Evolutionary conservation across 108 stramenopile genomes (phyloP).

Genomic region (Stephanodiscus triporus): DNA sequence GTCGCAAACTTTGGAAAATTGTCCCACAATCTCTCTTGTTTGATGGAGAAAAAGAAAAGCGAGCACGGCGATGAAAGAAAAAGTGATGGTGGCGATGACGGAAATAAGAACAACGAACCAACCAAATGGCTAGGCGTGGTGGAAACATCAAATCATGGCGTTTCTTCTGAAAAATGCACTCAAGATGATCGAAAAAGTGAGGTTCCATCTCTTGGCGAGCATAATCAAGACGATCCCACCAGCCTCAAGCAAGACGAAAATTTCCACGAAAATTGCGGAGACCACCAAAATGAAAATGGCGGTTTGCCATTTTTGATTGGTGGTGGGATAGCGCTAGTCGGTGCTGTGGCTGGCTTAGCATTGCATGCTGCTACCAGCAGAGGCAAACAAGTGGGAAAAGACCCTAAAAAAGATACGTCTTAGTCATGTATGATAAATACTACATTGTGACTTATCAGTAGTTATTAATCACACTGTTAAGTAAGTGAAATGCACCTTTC

Average conservation of each 20-base stretch:
- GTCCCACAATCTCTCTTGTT: constrained; percentile 24
- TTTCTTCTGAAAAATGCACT: no score
- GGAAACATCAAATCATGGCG: neutral
- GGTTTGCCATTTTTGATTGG: constrained; percentile 24
- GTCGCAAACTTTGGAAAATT: constrained; percentile 27
- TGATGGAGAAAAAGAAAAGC: constrained; percentile 14
- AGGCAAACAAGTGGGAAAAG: constrained; percentile 4
- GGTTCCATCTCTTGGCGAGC: neutral
- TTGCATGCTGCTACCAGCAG: constrained; percentile 21
- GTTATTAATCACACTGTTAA: neutral
- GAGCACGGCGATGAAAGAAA: neutral
- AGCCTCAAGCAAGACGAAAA: neutral
- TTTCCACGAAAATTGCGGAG: neutral
- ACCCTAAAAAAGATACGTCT: neutral
- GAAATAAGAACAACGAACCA: neutral
- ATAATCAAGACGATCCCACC: neutral
- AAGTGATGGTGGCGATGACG: neutral
- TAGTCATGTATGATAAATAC: no score
- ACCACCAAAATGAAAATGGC: neutral
- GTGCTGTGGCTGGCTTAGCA: constrained; percentile 25
- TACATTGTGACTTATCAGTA: neutral
- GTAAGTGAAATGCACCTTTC: no score
- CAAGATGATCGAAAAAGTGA: neutral
- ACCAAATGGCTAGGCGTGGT: neutral
- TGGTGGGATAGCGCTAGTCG: constrained; percentile 33